Evolutionary conservation across 1,284 basidiomycete species (phyloP).

Genomic region (Tylopilus sp.): DNA sequence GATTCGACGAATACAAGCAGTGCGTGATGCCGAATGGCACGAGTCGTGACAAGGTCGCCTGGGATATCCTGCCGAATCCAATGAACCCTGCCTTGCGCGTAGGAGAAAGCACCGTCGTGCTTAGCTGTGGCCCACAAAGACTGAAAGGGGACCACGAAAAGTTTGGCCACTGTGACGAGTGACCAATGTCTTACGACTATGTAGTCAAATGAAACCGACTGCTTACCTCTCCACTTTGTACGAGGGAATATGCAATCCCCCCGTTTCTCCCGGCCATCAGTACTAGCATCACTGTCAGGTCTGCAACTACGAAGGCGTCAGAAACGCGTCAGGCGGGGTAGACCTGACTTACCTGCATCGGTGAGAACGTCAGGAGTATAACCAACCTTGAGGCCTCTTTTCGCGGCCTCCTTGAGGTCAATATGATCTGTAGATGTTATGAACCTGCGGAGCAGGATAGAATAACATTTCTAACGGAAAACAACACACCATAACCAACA

Average conservation of each 20-base stretch:
- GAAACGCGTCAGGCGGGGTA: not conserved
- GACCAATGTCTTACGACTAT: not conserved
- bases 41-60: constrained; percentile 81
- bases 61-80: constrained; percentile 94
- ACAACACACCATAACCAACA: constrained; percentile 81
- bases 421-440: constrained; percentile 77
- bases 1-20: constrained; percentile 73
- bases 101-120: constrained; percentile 61
- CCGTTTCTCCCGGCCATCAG: constrained; percentile 91
- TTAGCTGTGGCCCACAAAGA: constrained; percentile 84
- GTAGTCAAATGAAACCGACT: not conserved
- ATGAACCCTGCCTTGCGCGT: constrained; percentile 87
- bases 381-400: constrained; percentile 80
- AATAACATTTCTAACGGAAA: constrained; percentile 2
- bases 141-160: constrained; percentile 86
- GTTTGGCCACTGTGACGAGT: constrained; percentile 59
- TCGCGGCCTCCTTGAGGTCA: constrained; percentile 71
- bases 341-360: constrained; percentile 72
- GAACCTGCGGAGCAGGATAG: not conserved
- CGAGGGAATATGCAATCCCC: constrained; percentile 71
- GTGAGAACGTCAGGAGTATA: constrained; percentile 94
- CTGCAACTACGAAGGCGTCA: constrained; percentile 72
- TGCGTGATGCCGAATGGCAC: constrained; percentile 81
- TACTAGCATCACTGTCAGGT: constrained; percentile 88
- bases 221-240: constrained; percentile 74